Base-by-base conservation (phyloP, 1,284 basidiomycete species). In the Cyathus pygmaeus region DNA sequence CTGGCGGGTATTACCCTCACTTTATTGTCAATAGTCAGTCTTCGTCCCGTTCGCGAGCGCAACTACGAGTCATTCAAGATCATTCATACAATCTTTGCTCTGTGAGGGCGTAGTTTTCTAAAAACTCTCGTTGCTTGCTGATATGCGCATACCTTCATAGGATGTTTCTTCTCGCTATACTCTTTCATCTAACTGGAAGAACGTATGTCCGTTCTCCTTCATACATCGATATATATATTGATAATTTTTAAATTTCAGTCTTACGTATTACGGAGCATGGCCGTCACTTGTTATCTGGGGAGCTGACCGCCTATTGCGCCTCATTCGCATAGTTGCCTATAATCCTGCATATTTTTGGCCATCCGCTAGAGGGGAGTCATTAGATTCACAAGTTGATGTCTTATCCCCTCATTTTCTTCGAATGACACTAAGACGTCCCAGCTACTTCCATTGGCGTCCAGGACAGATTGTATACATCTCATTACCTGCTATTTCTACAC, bases 221-320 rank as follows among this genome's bases (percentile, higher is more conserved):
- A 26, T 52, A 27, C 44, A 21, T 9, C n/a, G 44, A 46, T 21
- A 9, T 27, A 24, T 29, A 13, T n/a, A 5, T 29, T 19, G 29
- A 4, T 52, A 26, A n/a, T 21, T 15, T 39, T 15, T 47, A 50
- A 21, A 2, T 21, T 29, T 7, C 31, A 70, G 61, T 19, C 66
- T 70, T 3, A 67, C 67, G 39, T 76, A 69, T 55, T 72, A 75
- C 60, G 85, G 83, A 63, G 67, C 86, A 29, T 87, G 86, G 85
- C 87, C 89, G 3, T 80, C 82, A 2, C 82, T 90, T 74, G 75
- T 89, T 65, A 71, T 91, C 39, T 93, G 90, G 90, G 88, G 78
- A 1, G 71, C 90, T 51, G 91, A 92, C 71, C 85, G 90, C 27
- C 59, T 84, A 41, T 65, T 89, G 57, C 85, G 89, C 15, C 24